Evolutionary conservation across 495 filamentous ascomycete genomes (phyloP).

Genomic region (Cryomyces minteri): DNA sequence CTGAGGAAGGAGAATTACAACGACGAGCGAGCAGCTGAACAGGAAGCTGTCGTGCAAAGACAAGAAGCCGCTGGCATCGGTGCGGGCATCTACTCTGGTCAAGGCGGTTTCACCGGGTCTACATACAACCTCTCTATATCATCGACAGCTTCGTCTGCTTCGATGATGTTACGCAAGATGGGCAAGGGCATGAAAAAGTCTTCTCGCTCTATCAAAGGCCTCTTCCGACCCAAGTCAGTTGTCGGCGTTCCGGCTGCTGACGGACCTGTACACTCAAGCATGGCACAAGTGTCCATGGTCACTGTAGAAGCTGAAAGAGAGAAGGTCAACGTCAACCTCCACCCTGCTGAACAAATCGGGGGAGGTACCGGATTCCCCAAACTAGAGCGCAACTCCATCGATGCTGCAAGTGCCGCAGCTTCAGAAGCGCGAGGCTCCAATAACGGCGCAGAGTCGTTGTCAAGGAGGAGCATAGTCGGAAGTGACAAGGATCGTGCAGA

Average conservation of each 20-base stretch:
- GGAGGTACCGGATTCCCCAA: conserved; percentile 77
- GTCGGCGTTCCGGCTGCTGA: conserved; percentile 60
- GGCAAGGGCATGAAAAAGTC: conserved; percentile 92
- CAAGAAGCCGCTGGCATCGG: conserved; percentile 88
- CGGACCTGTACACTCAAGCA: conserved; percentile 40
- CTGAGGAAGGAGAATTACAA: conserved; percentile 47
- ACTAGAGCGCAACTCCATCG: conserved; percentile 64
- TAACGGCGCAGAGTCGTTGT: conserved; percentile 34
- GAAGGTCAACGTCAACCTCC: conserved; percentile 58
- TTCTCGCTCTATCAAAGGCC: conserved; percentile 71
- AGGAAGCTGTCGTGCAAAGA: conserved; percentile 73
- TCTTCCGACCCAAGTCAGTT: conserved; percentile 89
- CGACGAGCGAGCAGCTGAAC: conserved; percentile 63
- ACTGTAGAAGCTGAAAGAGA: conserved; percentile 88
- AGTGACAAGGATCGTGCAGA: conserved; percentile 83
- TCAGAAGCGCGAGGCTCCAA: conserved; percentile 25
- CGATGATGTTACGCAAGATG: conserved; percentile 99
- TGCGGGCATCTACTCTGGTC: conserved; percentile 82
- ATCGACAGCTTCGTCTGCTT: conserved; percentile 92
- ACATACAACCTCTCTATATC: conserved; percentile 96
- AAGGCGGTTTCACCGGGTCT: conserved; percentile 76
- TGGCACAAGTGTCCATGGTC: conserved; percentile 77
- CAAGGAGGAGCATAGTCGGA: conserved; percentile 73
- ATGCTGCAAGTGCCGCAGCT: conserved; percentile 28
- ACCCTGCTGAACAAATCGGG: conserved; percentile 46